phyloP scores from a whole-genome alignment of 495 filamentous ascomycete species.

The Podospora tetraspora region DNA sequence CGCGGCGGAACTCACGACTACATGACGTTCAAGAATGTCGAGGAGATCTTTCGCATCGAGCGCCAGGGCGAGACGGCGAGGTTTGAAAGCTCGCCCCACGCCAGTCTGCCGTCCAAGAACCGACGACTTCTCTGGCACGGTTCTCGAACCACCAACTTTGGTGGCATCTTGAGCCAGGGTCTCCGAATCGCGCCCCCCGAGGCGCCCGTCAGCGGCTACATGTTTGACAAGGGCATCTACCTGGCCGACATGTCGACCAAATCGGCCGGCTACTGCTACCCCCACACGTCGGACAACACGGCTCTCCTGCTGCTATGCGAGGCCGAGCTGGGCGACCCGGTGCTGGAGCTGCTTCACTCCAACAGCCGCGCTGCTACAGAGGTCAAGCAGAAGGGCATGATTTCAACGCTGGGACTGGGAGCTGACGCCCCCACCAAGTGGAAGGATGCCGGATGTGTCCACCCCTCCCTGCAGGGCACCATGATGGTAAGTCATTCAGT shows the following conservation, averaged over 20 bases:
- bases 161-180: slow-evolving; percentile 77
- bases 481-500: slow-evolving; percentile 45
- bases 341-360: slow-evolving; percentile 50
- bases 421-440: slow-evolving; percentile 54
- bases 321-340: slow-evolving; percentile 67
- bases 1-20: slow-evolving; percentile 53
- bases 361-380: slow-evolving; percentile 58
- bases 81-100: slow-evolving; percentile 52
- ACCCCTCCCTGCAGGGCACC: slow-evolving; percentile 58
- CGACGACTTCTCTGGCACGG: slow-evolving; percentile 83
- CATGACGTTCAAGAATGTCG: slow-evolving; percentile 49
- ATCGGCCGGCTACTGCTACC: slow-evolving; percentile 70
- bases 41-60: slow-evolving; percentile 78
- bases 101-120: slow-evolving; percentile 37
- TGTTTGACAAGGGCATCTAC: slow-evolving; percentile 88
- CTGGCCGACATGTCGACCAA: slow-evolving; percentile 73
- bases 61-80: slow-evolving; percentile 67
- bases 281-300: slow-evolving; percentile 39
- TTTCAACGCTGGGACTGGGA: slow-evolving; percentile 65
- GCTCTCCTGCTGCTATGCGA: slow-evolving; percentile 69
- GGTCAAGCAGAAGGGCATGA: slow-evolving; percentile 52
- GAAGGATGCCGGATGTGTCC: slow-evolving; percentile 68
- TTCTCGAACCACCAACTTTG: slow-evolving; percentile 71
- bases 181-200: slow-evolving; percentile 82
- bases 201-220: slow-evolving; percentile 69